These are phyloP conservation scores for Chytridium lagenaria DNA, from an alignment of 371 early-diverging fungal species.

Conservation along the genomic window DNA sequence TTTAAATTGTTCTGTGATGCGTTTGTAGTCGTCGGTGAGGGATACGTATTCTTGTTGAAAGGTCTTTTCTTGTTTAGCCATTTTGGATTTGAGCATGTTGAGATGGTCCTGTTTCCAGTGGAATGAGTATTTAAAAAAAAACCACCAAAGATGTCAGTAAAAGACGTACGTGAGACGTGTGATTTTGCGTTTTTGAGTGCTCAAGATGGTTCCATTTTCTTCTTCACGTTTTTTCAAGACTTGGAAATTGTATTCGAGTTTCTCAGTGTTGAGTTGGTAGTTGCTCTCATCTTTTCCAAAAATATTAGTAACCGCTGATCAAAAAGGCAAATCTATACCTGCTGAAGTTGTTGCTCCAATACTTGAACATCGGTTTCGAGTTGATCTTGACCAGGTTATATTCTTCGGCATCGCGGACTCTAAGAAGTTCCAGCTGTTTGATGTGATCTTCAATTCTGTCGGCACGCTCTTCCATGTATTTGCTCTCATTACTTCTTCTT, in stretches of 20 bases:
- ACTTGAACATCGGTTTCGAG: slow-evolving; percentile 65
- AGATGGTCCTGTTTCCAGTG: slow-evolving; percentile 53
- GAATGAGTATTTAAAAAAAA: too few species aligned
- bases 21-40: slow-evolving; percentile 60
- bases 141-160: too few species aligned
- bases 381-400: slow-evolving; percentile 64
- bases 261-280: slow-evolving; percentile 67
- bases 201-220: slow-evolving; percentile 60
- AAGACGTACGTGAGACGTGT: slow-evolving; percentile 56
- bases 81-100: slow-evolving; percentile 55
- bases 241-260: slow-evolving; percentile 66
- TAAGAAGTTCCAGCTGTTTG: slow-evolving; percentile 51
- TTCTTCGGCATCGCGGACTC: slow-evolving; percentile 62
- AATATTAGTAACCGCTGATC: background rate
- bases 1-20: slow-evolving; percentile 60
- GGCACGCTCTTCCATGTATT: slow-evolving; percentile 56
- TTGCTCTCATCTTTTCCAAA: slow-evolving; percentile 56
- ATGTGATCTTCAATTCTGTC: slow-evolving; percentile 57
- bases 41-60: slow-evolving; percentile 52
- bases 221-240: slow-evolving; percentile 66
- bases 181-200: slow-evolving; percentile 61
- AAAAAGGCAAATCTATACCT: slow-evolving; percentile 33
- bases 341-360: slow-evolving; percentile 65
- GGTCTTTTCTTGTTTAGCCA: slow-evolving; percentile 54
- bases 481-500: slow-evolving; percentile 53